Evolutionary conservation across 257 asterid species (phyloP).

Genomic region (Salvia miltiorrhiza): DNA sequence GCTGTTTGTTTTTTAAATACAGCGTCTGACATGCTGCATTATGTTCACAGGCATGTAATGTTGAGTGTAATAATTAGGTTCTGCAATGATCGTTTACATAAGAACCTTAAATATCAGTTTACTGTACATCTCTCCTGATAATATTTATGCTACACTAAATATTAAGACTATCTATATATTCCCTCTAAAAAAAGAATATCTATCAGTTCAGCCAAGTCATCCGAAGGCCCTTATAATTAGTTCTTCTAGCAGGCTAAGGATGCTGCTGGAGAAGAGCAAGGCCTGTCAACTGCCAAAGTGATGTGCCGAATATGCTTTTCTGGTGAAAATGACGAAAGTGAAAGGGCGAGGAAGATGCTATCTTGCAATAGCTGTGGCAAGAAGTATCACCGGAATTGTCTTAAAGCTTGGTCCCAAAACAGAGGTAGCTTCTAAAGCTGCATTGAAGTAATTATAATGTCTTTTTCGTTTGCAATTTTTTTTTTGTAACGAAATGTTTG

Average conservation of each 20-base stretch:
- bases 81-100: not conserved
- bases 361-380: constrained; percentile 86
- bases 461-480: constrained; percentile 1
- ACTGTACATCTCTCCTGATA: constrained; percentile 20
- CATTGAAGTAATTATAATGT: constrained; percentile 11
- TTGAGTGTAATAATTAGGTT: not conserved
- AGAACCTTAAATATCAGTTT: not conserved
- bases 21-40: not conserved
- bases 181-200: not conserved
- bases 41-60: not conserved
- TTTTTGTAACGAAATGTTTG: constrained; percentile 20
- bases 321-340: constrained; percentile 87
- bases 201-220: constrained; percentile 11
- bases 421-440: constrained; percentile 54
- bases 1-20: not conserved
- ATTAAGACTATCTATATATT: no score
- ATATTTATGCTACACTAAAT: not conserved
- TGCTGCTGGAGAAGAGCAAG: constrained; percentile 66
- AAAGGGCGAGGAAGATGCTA: constrained; percentile 82
- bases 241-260: constrained; percentile 49
- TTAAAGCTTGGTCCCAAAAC: constrained; percentile 84
- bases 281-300: constrained; percentile 62
- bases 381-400: constrained; percentile 85
- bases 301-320: constrained; percentile 88
- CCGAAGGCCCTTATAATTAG: constrained; percentile 11